These are phyloP conservation scores for Calonectria montana DNA, from an alignment of 2,329 filamentous ascomycete species.

Conservation along the genomic window DNA sequence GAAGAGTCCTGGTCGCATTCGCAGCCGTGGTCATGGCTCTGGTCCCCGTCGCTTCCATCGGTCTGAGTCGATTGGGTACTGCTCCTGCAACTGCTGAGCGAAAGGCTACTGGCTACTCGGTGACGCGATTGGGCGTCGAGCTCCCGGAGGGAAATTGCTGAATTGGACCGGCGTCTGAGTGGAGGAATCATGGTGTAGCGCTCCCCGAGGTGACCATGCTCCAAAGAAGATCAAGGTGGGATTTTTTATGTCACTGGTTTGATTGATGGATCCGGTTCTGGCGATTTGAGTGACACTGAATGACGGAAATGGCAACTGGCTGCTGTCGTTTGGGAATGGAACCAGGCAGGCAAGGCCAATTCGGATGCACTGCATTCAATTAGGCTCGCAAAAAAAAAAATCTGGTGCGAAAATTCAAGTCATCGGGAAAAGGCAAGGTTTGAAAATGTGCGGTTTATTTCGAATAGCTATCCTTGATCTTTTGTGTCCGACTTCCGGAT, in stretches of 20 bases:
- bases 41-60: conserved; percentile 12
- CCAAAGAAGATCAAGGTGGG: neutral
- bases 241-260: neutral
- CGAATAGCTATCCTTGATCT: conserved; percentile 7
- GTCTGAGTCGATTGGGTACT: neutral
- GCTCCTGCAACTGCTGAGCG: neutral
- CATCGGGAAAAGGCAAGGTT: neutral
- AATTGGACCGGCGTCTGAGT: conserved; percentile 28
- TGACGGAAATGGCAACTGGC: neutral
- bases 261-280: neutral
- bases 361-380: conserved; percentile 3
- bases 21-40: neutral
- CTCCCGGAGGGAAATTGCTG: conserved; percentile 38
- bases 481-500: conserved; percentile 18
- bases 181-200: conserved; percentile 19
- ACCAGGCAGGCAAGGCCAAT: neutral
- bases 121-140: conserved; percentile 12
- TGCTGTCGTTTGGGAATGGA: neutral
- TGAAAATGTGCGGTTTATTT: conserved; percentile 3
- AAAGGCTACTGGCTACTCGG: neutral
- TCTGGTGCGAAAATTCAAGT: neutral
- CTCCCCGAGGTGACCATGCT: neutral
- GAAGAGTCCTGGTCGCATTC: conserved; percentile 1
- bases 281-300: neutral
- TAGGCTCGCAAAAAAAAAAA: neutral